Percentiles rank a stretch among this genome's conserved stretches.
Evolutionary conservation across 176 grass and related monocot species (phyloP).

Genomic region (Elymus sibiricus): DNA sequence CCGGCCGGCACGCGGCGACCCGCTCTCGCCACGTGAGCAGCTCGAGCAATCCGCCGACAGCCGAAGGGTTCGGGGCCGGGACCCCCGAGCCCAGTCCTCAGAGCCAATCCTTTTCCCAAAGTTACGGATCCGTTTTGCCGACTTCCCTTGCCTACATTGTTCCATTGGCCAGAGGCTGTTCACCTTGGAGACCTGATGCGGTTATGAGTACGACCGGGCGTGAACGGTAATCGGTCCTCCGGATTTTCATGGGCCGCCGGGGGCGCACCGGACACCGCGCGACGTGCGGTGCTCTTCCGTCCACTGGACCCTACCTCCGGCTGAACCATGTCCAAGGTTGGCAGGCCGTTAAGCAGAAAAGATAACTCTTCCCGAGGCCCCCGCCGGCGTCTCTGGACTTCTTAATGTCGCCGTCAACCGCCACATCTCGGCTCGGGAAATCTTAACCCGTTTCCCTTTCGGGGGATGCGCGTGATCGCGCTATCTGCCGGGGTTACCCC

Average conservation of each 20-base stretch:
- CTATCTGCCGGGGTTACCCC: too few relatives aligned
- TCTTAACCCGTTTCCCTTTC: slow-evolving; percentile 55
- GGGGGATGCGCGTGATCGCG: slow-evolving; percentile 23
- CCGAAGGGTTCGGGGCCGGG: slow-evolving; percentile 41
- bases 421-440: slow-evolving; percentile 54
- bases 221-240: slow-evolving; percentile 51
- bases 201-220: slow-evolving; percentile 58
- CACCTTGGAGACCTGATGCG: slow-evolving; percentile 34
- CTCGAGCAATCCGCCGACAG: slow-evolving; percentile 33
- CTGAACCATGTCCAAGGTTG: too few relatives aligned
- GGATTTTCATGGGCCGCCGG: slow-evolving; percentile 64
- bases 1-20: slow-evolving; percentile 15
- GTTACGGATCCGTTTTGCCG: slow-evolving; percentile 76
- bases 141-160: slow-evolving; percentile 94
- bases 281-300: too few relatives aligned
- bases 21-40: slow-evolving; percentile 25
- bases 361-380: slow-evolving; percentile 75
- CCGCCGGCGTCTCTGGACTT: slow-evolving; percentile 59
- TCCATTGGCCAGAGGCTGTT: slow-evolving; percentile 64
- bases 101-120: slow-evolving; percentile 77
- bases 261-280: slow-evolving; percentile 49
- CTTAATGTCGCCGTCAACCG: slow-evolving; percentile 52
- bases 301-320: too few relatives aligned
- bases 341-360: slow-evolving; percentile 81
- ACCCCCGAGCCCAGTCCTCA: slow-evolving; percentile 69